These are phyloP conservation scores for Oenanthe javanica DNA, from an alignment of 140 eudicot genomes.

Conservation along the genomic window DNA sequence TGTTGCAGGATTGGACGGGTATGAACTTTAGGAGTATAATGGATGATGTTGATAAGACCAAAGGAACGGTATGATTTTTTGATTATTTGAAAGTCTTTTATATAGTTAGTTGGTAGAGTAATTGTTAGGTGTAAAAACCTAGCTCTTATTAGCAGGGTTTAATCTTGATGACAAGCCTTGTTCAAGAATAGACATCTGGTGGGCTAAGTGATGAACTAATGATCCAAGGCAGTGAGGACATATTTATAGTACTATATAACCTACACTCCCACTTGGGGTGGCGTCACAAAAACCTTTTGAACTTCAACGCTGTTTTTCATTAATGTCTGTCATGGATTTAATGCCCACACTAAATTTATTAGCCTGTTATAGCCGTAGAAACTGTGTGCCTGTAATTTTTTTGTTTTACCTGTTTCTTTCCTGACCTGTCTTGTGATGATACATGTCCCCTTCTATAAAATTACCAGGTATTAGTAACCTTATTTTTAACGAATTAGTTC, in stretches of 20 bases:
- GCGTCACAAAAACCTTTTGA: neutral
- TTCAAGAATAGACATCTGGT: neutral
- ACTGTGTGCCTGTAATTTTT: neutral
- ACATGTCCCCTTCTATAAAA: neutral
- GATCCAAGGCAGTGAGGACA: neutral
- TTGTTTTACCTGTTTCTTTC: neutral
- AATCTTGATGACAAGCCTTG: neutral
- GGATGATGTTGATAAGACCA: slow-evolving; percentile 93
- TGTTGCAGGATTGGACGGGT: slow-evolving; percentile 94
- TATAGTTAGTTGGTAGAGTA: neutral
- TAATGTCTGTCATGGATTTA: neutral
- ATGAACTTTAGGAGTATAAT: slow-evolving; percentile 85
- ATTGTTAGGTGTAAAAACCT: neutral
- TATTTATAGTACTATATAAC: neutral
- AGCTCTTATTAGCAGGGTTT: neutral
- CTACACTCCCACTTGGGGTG: neutral
- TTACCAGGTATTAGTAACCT: neutral
- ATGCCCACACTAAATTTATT: neutral
- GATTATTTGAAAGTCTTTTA: neutral
- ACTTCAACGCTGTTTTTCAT: neutral
- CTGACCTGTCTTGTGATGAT: neutral
- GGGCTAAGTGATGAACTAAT: neutral
- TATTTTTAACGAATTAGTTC: neutral
- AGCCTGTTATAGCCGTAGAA: neutral
- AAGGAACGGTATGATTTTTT: slow-evolving; percentile 73